These are phyloP conservation scores for Przewalskia tangutica DNA, from an alignment of 257 asterid species.

Conservation along the genomic window DNA sequence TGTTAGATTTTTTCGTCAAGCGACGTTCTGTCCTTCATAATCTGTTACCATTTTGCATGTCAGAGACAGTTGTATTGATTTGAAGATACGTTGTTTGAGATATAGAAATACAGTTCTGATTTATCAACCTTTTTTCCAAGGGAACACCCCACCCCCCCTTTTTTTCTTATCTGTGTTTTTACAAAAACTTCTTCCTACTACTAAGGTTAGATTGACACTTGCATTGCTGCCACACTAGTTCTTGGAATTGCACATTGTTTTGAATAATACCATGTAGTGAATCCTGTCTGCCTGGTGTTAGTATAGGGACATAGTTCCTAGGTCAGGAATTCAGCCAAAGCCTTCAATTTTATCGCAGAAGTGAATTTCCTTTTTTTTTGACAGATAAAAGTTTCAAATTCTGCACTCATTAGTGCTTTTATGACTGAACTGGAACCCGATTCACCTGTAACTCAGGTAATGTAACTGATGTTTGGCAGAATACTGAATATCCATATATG, in stretches of 20 bases:
- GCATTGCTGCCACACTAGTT: background rate
- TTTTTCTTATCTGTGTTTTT: background rate
- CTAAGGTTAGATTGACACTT: background rate
- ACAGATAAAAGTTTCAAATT: slow-evolving; percentile 94
- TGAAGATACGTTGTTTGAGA: background rate
- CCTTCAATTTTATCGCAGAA: background rate
- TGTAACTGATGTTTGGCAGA: background rate
- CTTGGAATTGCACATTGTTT: background rate
- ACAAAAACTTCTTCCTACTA: background rate
- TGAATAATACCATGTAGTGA: background rate
- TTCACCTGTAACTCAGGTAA: slow-evolving; percentile 76
- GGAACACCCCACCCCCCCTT: background rate
- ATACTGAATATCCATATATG: background rate
- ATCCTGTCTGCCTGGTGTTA: background rate
- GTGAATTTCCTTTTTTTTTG: background rate
- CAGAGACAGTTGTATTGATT: background rate
- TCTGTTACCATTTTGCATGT: background rate
- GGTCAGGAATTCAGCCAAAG: background rate
- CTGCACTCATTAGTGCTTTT: slow-evolving; percentile 92
- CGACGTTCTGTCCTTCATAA: background rate
- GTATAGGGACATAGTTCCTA: background rate
- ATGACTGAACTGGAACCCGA: slow-evolving; percentile 93
- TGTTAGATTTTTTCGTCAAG: background rate
- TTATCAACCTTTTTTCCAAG: background rate
- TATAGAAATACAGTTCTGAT: background rate